A percentile compares a stretch with the other conserved stretches of the same genome.
phyloP scores from a whole-genome alignment of 495 filamentous ascomycete genomes.

The Penicillium atrosanguineum region DNA sequence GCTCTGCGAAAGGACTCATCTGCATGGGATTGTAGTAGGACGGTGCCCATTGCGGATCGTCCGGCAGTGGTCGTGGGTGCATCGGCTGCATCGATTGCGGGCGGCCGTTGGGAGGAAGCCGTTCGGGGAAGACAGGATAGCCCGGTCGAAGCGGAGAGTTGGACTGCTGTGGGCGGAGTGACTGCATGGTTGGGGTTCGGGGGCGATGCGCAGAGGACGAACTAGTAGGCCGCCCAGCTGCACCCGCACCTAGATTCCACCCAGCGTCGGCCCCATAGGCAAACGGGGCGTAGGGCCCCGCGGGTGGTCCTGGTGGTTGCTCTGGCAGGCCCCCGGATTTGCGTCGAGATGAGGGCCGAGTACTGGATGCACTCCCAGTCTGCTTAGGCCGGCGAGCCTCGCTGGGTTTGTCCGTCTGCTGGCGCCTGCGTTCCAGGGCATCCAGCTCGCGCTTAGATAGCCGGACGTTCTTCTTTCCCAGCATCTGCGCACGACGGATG shows the following conservation, averaged over 20 bases:
- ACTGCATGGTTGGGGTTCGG: slow-evolving; percentile 39
- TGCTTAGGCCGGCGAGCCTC: slow-evolving; percentile 18
- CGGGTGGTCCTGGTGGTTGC: slow-evolving; percentile 11
- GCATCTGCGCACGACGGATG: slow-evolving; percentile 69
- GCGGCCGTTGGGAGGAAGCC: slow-evolving; percentile 27
- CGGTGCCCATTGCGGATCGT: slow-evolving; percentile 47
- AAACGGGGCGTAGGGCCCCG: slow-evolving; percentile 23
- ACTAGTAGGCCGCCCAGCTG: slow-evolving; percentile 26
- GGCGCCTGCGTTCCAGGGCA: slow-evolving; percentile 68
- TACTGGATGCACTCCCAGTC: slow-evolving; percentile 2
- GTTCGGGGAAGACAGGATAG: slow-evolving; percentile 29
- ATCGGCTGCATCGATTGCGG: slow-evolving; percentile 29
- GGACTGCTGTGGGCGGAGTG: slow-evolving; percentile 34
- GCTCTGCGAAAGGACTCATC: slow-evolving; percentile 31
- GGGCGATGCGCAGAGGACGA: slow-evolving; percentile 34
- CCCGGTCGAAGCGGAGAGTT: slow-evolving; percentile 34
- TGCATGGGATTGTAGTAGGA: slow-evolving; percentile 38
- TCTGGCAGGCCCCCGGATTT: slow-evolving; percentile 25
- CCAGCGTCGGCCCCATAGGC: slow-evolving; percentile 22
- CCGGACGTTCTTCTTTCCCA: slow-evolving; percentile 73
- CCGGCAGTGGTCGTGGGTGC: slow-evolving; percentile 37
- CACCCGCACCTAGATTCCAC: slow-evolving; percentile 22
- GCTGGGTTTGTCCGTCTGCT: slow-evolving; percentile 44
- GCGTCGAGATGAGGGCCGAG: slow-evolving; percentile 24
- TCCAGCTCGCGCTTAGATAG: slow-evolving; percentile 72